Conservation (phyloP, 352 stramenopile species). For the Hyaloperonospora arabidopsidis region DNA sequence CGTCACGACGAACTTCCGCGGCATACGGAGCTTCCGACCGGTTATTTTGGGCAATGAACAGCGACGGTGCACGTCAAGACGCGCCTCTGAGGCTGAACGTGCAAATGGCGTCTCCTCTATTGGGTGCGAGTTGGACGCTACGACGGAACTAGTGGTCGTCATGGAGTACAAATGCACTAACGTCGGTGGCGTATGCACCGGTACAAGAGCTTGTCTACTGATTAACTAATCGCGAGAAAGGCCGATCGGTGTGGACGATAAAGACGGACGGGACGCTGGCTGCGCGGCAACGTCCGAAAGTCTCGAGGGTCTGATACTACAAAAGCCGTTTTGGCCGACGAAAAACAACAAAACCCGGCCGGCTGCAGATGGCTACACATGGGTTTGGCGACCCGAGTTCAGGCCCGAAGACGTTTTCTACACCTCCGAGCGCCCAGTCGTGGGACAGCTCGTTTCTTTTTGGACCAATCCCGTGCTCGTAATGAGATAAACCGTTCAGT, state of each 20-base stretch:
- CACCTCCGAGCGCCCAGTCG: too few species aligned
- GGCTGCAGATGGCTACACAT: too few species aligned
- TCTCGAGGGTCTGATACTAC: neutral
- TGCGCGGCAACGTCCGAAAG: too few species aligned
- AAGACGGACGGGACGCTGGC: neutral
- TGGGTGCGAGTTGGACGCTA: slow-evolving; percentile 5
- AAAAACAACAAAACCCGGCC: too few species aligned
- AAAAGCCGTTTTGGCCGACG: too few species aligned
- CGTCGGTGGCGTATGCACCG: neutral
- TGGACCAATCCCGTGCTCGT: too few species aligned
- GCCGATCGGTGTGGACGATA: neutral
- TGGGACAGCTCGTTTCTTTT: too few species aligned
- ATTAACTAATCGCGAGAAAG: too few species aligned
- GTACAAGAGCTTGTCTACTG: neutral
- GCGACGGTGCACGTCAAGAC: slow-evolving; percentile 16
- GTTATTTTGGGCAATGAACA: slow-evolving; percentile 46
- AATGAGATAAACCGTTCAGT: too few species aligned
- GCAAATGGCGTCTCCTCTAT: slow-evolving; percentile 6
- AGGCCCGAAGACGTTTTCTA: too few species aligned
- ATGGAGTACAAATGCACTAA: slow-evolving; percentile 14
- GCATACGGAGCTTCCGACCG: slow-evolving; percentile 44
- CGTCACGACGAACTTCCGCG: slow-evolving; percentile 64
- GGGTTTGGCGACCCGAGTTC: too few species aligned
- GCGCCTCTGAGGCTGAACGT: slow-evolving; percentile 10
- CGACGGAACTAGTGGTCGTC: slow-evolving; percentile 27